Evolutionary conservation across 225 moss, liverwort and hornwort genomes (phyloP), one percentile per base, ranked within the genome.

Genomic region (Antitrichia curtipendula): DNA sequence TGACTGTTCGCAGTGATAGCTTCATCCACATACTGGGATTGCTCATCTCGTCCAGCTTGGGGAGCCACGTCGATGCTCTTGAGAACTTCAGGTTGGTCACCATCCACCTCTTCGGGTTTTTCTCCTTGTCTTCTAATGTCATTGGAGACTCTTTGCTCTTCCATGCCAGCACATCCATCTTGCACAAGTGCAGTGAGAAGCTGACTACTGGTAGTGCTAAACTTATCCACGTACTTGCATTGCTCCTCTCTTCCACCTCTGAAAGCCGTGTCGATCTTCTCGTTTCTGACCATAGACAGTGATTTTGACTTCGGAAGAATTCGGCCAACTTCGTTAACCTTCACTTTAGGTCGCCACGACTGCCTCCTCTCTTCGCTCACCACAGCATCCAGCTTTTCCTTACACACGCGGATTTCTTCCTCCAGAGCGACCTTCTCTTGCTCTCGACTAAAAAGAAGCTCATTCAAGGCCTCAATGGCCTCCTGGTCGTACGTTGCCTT

Each of bases 401-500:
- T 94, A 40, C 89, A 94, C 81, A 90, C 12, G 36, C 64, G 84
- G 10, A 94, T 88, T 84, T 94, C 94, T 50, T 90, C 91, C 88
- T 91, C 91, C 84, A 94, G 87, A 64, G 90, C 88, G 32, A 86
- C 10, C 88, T 90, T 92, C 89, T 94, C 92, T 75, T 94, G 92
- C 85, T 94, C 94, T 72, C 92, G 88, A 31, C 84, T 88, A 22
- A 78, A 22, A 38, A 93, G 90, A 70, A 93, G 89, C 68, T 92
- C 93, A 43, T 93, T 91, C 80, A 93, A 82, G n/a, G 82, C 87
- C 58, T 93, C 92, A 69, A 92, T 89, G 25, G 92, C 93, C 85
- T 92, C 93, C 82, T 92, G 91, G 80, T 93, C 93, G 86, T 92
- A 92, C 87, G 65, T 82, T 29, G 91, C 92, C 91, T 88, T 93